These are phyloP conservation scores for Boletus bicolor DNA, from an alignment of 768 basidiomycete species.

Conservation along the genomic window DNA sequence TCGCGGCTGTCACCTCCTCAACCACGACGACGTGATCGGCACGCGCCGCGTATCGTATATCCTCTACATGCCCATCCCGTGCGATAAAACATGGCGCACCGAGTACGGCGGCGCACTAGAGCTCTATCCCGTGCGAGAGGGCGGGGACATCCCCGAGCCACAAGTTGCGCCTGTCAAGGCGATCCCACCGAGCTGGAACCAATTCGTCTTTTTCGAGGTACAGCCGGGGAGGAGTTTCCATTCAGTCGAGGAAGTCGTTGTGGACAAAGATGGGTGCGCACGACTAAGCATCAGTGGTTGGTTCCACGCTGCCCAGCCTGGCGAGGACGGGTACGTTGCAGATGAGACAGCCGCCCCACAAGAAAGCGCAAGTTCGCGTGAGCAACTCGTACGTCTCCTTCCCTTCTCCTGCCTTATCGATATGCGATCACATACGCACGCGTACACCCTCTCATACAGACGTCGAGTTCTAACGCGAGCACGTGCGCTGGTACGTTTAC, in stretches of 20 bases:
- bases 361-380: conserved; percentile 86
- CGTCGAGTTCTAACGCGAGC: conserved; percentile 51
- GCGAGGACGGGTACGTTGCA: conserved; percentile 80
- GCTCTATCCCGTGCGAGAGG: conserved; percentile 71
- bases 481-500: conserved; percentile 42
- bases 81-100: conserved; percentile 72
- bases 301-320: conserved; percentile 92
- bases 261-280: conserved; percentile 64
- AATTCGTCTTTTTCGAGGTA: conserved; percentile 87
- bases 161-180: conserved; percentile 58
- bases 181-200: conserved; percentile 84
- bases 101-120: conserved; percentile 95
- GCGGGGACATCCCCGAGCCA: conserved; percentile 66
- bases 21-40: conserved; percentile 98
- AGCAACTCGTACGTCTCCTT: conserved; percentile 77
- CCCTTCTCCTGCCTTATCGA: background rate
- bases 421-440: conserved; percentile 4
- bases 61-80: conserved; percentile 87
- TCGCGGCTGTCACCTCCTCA: conserved; percentile 88
- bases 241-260: conserved; percentile 95
- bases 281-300: conserved; percentile 92
- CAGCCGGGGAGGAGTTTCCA: conserved; percentile 96
- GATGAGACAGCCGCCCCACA: conserved; percentile 42
- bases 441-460: conserved; percentile 35
- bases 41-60: conserved; percentile 93